A percentile compares a stretch with the other conserved stretches of the same genome.
Evolutionary conservation across 2,329 filamentous ascomycete species (phyloP).

Genomic region (Ascocoryne sarcoides): DNA sequence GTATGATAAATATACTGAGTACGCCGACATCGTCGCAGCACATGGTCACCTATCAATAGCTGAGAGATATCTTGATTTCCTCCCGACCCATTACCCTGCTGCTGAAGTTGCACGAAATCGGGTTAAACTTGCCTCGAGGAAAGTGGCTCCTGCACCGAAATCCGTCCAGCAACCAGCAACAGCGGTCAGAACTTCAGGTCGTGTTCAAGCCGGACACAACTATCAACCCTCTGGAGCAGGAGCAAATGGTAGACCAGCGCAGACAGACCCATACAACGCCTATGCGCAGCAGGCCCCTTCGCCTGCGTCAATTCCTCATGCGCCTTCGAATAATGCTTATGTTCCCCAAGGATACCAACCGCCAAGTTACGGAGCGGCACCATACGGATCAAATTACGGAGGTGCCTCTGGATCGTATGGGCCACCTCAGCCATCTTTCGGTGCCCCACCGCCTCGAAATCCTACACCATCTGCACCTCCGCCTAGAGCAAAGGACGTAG

Average conservation of each 20-base stretch:
- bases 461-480: conserved; percentile 62
- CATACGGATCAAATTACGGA: conserved; percentile 22
- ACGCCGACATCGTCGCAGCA: conserved; percentile 86
- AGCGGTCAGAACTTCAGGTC: conserved; percentile 33
- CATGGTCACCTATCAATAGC: conserved; percentile 82
- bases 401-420: conserved; percentile 21
- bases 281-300: conserved; percentile 29
- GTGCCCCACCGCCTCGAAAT: conserved; percentile 55
- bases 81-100: conserved; percentile 74
- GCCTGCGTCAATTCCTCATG: conserved; percentile 40
- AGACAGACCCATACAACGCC: conserved; percentile 30
- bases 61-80: conserved; percentile 81
- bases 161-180: conserved; percentile 30
- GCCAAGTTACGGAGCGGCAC: conserved; percentile 5
- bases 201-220: conserved; percentile 34
- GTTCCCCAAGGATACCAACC: conserved; percentile 33
- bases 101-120: conserved; percentile 81
- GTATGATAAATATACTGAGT: conserved; percentile 95
- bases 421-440: conserved; percentile 30
- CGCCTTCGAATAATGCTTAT: conserved; percentile 30
- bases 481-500: conserved; percentile 60
- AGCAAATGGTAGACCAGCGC: conserved; percentile 10
- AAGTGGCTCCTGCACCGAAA: conserved; percentile 33
- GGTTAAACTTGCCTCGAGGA: conserved; percentile 75
- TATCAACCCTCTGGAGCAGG: conserved; percentile 38